Conservation (phyloP, 805 yeast genomes). For the Lipomyces chichibuensis region DNA sequence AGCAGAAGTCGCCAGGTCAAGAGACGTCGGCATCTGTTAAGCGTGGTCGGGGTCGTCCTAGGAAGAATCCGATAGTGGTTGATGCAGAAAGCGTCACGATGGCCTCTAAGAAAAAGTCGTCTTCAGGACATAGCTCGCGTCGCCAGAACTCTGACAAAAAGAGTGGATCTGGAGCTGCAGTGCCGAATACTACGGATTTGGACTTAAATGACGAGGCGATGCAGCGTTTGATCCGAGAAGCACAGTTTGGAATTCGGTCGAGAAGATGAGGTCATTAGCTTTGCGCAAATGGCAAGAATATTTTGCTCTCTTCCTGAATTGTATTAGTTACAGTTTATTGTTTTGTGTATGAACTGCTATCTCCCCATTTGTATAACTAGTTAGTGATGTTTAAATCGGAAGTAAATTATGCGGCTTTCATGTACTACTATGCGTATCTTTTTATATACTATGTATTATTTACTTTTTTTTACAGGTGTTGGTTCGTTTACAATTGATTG, state of each 20-base stretch:
- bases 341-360: slow-evolving; percentile 1
- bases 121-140: not conserved
- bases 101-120: not conserved
- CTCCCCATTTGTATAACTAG: not conserved
- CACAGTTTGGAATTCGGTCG: slow-evolving; percentile 33
- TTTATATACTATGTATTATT: not conserved
- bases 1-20: not conserved
- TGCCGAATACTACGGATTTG: not conserved
- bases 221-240: slow-evolving; percentile 30
- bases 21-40: slow-evolving; percentile 1
- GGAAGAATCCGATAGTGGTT: slow-evolving; percentile 7
- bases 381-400: not conserved
- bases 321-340: not conserved
- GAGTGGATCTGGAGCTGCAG: not conserved
- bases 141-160: not conserved
- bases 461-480: not conserved
- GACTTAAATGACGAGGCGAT: slow-evolving; percentile 14
- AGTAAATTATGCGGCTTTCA: not conserved
- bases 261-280: slow-evolving; percentile 18
- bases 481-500: not conserved
- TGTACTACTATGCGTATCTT: not conserved
- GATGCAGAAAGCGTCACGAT: not conserved
- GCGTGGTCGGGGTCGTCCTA: slow-evolving; percentile 25
- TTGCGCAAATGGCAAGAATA: not conserved
- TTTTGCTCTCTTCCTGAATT: not conserved